These are phyloP conservation scores for Hamamelis virginiana DNA, from an alignment of 164 flowering plant species.

Conservation along the genomic window DNA sequence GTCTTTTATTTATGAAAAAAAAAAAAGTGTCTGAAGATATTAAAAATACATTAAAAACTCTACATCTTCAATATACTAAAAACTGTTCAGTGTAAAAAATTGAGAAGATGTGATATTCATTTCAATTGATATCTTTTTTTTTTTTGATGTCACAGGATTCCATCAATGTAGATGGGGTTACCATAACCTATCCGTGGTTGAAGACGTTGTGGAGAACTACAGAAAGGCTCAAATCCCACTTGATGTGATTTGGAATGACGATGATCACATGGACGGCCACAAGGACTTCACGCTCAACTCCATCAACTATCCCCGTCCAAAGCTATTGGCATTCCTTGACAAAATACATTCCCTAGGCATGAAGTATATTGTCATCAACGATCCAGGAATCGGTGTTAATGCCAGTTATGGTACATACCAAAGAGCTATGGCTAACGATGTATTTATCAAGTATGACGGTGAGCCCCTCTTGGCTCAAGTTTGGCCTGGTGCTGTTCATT, in stretches of 20 bases:
- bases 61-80: too few relatives aligned
- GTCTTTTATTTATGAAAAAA: too few relatives aligned
- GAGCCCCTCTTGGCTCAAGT: constrained; percentile 83
- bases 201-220: constrained; percentile 86
- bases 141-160: constrained; percentile 53
- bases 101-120: too few relatives aligned
- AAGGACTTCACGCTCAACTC: constrained; percentile 94
- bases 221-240: constrained; percentile 79
- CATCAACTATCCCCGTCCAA: constrained; percentile 58
- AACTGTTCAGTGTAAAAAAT: too few relatives aligned
- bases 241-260: constrained; percentile 96
- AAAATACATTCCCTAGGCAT: constrained; percentile 67
- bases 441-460: constrained; percentile 82
- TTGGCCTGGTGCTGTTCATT: constrained; percentile 94
- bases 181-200: constrained; percentile 74
- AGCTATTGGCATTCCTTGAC: constrained; percentile 62
- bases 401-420: constrained; percentile 65
- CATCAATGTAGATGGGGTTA: constrained; percentile 98
- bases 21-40: too few relatives aligned
- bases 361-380: constrained; percentile 84
- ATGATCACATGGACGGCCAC: constrained; percentile 91
- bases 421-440: constrained; percentile 68
- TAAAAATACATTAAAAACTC: too few relatives aligned
- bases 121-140: background rate
- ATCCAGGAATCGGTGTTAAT: constrained; percentile 86